Percentiles rank a stretch among this genome's conserved stretches.
These are phyloP conservation scores for Hyparrhenia diplandra DNA, from an alignment of 176 grass and related monocot genomes.

Conservation along the genomic window DNA sequence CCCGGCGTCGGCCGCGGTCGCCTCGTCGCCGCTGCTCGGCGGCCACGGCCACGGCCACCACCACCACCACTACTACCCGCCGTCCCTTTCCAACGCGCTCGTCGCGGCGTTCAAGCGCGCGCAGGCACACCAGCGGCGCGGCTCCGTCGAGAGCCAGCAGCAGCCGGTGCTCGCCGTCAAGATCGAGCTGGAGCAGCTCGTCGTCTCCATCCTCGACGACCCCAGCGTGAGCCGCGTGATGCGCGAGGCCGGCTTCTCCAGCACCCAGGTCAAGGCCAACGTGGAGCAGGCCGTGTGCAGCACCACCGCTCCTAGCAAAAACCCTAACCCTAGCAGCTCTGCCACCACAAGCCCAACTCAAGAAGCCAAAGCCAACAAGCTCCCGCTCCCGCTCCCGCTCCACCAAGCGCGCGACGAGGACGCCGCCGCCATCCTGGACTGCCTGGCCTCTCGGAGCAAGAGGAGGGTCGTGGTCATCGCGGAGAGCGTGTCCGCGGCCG, in stretches of 20 bases:
- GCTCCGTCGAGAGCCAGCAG: slow-evolving; percentile 85
- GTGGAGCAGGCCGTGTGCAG: slow-evolving; percentile 77
- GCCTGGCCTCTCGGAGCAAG: slow-evolving; percentile 44
- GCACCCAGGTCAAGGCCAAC: slow-evolving; percentile 83
- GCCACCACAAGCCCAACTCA: slow-evolving; percentile 25
- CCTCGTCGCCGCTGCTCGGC: slow-evolving; percentile 45
- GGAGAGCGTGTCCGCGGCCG: slow-evolving; percentile 50
- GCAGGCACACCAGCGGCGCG: slow-evolving; percentile 86
- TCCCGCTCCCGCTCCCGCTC: neutral
- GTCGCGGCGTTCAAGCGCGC: slow-evolving; percentile 92
- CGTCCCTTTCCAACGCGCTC: slow-evolving; percentile 86
- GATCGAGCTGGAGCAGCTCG: slow-evolving; percentile 91
- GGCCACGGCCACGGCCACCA: slow-evolving; percentile 37
- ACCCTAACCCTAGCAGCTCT: slow-evolving; percentile 51
- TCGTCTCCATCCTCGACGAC: slow-evolving; percentile 95
- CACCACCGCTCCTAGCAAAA: slow-evolving; percentile 26
- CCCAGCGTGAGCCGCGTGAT: slow-evolving; percentile 94
- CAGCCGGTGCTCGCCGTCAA: slow-evolving; percentile 84
- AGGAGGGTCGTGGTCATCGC: slow-evolving; percentile 61
- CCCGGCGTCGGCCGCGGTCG: slow-evolving; percentile 49
- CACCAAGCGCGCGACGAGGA: slow-evolving; percentile 57
- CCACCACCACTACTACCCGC: slow-evolving; percentile 52
- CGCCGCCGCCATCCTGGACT: slow-evolving; percentile 49
- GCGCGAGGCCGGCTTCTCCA: slow-evolving; percentile 98
- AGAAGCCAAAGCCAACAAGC: slow-evolving; percentile 42